Evolutionary conservation across 2,329 filamentous ascomycete genomes (phyloP).

Genomic region (Pseudocercospora musae): DNA sequence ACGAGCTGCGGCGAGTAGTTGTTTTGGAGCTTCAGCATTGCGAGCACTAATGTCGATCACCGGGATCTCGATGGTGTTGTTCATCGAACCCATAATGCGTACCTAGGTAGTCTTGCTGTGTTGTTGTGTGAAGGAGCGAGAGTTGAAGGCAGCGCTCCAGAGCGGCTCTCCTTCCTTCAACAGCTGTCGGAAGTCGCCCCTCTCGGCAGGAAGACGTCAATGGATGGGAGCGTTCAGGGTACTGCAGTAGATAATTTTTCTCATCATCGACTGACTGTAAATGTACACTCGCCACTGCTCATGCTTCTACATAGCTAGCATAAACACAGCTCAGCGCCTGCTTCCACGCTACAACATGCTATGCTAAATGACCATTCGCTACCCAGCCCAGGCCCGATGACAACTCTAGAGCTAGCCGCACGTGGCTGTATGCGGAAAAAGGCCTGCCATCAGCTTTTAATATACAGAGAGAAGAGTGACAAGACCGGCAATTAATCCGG

Average conservation of each 20-base stretch:
- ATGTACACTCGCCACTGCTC: slow-evolving; percentile 14
- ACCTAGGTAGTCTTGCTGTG: not conserved
- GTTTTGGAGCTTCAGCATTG: slow-evolving; percentile 58
- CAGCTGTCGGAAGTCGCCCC: not conserved
- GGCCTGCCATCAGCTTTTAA: slow-evolving; percentile 16
- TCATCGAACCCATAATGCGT: slow-evolving; percentile 11
- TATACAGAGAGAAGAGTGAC: slow-evolving; percentile 27
- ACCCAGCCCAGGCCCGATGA: slow-evolving; percentile 5
- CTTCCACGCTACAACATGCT: slow-evolving; percentile 13
- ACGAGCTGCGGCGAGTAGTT: slow-evolving; percentile 73
- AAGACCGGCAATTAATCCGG: not conserved
- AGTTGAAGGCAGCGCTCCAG: not conserved
- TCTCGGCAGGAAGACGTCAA: not conserved
- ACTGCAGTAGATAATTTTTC: not conserved
- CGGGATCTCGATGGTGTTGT: slow-evolving; percentile 55
- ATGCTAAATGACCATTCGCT: slow-evolving; percentile 15
- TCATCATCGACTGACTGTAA: slow-evolving; percentile 6
- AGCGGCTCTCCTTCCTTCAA: not conserved
- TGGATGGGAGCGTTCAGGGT: too few relatives aligned
- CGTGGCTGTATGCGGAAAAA: slow-evolving; percentile 11
- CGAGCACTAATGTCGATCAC: slow-evolving; percentile 74
- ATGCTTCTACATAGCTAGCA: slow-evolving; percentile 19
- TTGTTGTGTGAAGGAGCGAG: not conserved
- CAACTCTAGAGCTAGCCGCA: slow-evolving; percentile 15
- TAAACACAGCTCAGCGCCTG: slow-evolving; percentile 9